Evolutionary conservation across 73 alveolate genomes (phyloP).

Genomic region (Paramecium pentaurelia): DNA sequence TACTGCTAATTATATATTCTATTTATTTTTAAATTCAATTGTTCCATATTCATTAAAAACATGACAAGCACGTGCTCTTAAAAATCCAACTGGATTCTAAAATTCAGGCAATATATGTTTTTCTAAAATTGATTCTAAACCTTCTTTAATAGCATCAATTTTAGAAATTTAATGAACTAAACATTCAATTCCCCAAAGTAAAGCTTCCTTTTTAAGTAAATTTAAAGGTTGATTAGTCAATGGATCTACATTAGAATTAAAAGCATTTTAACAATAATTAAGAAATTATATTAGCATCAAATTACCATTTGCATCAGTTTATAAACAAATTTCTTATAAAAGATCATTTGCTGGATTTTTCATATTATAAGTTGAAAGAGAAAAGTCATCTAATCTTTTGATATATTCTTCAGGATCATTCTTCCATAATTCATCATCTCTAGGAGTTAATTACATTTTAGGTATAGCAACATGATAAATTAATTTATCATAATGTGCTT

Average conservation of each 20-base stretch:
- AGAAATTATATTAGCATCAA: conserved; percentile 8
- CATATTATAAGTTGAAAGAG: conserved; percentile 39
- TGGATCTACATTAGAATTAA: conserved; percentile 41
- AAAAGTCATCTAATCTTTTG: conserved; percentile 70
- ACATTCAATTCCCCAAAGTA: conserved; percentile 52
- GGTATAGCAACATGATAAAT: conserved; percentile 70
- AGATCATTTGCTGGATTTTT: conserved; percentile 51
- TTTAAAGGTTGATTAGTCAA: conserved; percentile 45
- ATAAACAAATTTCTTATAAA: conserved; percentile 32
- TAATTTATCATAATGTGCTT: conserved; percentile 65
- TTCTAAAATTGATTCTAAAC: conserved; percentile 48
- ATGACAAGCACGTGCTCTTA: conserved; percentile 83
- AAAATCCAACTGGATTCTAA: conserved; percentile 64
- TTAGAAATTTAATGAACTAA: conserved; percentile 17
- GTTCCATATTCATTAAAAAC: conserved; percentile 77
- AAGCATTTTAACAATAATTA: background rate
- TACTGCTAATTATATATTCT: conserved; percentile 53
- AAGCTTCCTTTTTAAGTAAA: conserved; percentile 42
- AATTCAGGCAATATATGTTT: conserved; percentile 77
- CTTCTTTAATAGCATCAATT: background rate
- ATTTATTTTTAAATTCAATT: conserved; percentile 58
- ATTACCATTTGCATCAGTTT: conserved; percentile 38
- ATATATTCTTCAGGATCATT: conserved; percentile 79
- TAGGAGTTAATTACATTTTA: conserved; percentile 60
- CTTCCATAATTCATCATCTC: conserved; percentile 68